These are phyloP conservation scores for Wickerhamomyces bovis DNA, from an alignment of 805 yeast species.

Conservation along the genomic window DNA sequence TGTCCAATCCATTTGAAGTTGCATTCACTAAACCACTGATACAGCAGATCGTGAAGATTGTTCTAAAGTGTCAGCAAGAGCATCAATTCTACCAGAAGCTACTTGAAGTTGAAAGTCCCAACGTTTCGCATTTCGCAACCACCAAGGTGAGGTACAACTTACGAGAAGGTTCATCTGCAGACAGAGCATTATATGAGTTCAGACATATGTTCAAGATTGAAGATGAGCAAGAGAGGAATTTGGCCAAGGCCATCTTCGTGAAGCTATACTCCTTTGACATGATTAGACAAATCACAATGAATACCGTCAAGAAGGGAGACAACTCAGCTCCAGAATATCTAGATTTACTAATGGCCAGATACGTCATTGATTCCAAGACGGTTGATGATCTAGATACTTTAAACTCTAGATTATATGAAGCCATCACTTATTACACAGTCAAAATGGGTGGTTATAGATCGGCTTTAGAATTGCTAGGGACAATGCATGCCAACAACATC, in stretches of 20 bases:
- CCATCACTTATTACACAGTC: constrained; percentile 13
- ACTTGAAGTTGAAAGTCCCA: background rate
- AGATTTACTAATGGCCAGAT: constrained; percentile 8
- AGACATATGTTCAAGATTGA: constrained; percentile 2
- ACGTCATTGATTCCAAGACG: background rate
- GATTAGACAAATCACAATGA: constrained; percentile 9
- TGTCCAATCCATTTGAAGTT: background rate
- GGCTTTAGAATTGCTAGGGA: constrained; percentile 8
- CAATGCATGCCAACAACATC: constrained; percentile 10
- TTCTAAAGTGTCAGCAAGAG: background rate
- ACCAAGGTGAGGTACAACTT: constrained; percentile 3
- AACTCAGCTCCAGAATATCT: constrained; percentile 5
- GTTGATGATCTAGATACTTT: background rate
- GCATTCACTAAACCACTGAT: background rate
- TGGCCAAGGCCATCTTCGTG: constrained; percentile 6
- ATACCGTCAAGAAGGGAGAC: constrained; percentile 5
- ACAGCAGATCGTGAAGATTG: background rate
- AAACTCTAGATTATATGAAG: constrained; percentile 10
- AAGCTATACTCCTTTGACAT: constrained; percentile 9
- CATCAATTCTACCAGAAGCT: background rate
- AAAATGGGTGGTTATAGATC: constrained; percentile 11
- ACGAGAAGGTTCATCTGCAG: constrained; percentile 2
- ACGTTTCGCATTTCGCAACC: background rate
- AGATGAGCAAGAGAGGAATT: background rate
- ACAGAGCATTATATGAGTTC: constrained; percentile 5